These are phyloP conservation scores for Fomitiporia mediterranea DNA, from an alignment of 1,284 basidiomycete species.

Conservation along the genomic window DNA sequence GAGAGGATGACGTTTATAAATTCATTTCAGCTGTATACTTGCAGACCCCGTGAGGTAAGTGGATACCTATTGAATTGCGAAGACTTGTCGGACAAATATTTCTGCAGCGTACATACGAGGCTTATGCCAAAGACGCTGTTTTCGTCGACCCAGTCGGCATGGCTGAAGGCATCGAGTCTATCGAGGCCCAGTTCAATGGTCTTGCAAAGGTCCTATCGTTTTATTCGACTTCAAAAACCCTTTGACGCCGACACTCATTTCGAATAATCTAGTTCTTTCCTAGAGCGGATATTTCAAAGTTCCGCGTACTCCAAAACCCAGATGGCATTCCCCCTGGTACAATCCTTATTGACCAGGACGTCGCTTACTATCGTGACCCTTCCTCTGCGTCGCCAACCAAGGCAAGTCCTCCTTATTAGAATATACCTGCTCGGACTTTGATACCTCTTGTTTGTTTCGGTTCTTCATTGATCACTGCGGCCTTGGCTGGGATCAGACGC, in stretches of 20 bases:
- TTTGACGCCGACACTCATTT: neutral
- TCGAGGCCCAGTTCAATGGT: conserved; percentile 44
- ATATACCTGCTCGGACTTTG: neutral
- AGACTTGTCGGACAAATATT: neutral
- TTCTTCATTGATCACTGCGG: neutral
- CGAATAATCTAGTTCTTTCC: conserved; percentile 36
- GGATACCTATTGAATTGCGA: neutral
- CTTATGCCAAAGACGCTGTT: conserved; percentile 40
- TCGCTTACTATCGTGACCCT: conserved; percentile 42
- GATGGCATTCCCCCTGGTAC: conserved; percentile 33
- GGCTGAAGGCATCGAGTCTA: conserved; percentile 38
- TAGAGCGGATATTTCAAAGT: conserved; percentile 39
- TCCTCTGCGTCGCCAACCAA: conserved; percentile 38
- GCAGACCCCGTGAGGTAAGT: conserved; percentile 37
- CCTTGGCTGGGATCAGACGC: conserved; percentile 30
- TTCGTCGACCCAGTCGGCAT: conserved; percentile 50
- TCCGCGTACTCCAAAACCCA: conserved; percentile 42
- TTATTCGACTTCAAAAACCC: too few relatives aligned
- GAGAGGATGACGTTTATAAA: too few relatives aligned
- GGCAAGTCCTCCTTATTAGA: conserved; percentile 24
- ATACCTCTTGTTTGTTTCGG: too few relatives aligned
- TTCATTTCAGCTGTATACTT: conserved; percentile 43
- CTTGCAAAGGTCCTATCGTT: conserved; percentile 36
- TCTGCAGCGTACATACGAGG: conserved; percentile 38
- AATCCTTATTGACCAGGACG: conserved; percentile 47